Evolutionary conservation across 768 basidiomycete genomes (phyloP).

Genomic region (Mycena indigotica): DNA sequence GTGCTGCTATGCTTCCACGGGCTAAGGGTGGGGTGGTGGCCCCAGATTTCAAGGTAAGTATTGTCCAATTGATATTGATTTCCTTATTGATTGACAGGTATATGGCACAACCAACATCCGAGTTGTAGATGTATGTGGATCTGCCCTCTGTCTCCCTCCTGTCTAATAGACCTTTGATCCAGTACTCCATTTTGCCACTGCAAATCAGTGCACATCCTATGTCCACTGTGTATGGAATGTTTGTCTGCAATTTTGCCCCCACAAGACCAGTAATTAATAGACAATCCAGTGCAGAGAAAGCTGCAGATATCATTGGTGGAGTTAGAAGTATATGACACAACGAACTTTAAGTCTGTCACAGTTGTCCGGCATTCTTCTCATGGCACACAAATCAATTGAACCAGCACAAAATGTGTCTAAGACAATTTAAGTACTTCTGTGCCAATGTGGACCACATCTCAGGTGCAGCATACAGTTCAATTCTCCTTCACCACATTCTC

Average conservation of each 20-base stretch:
- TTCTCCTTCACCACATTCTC: too few relatives aligned
- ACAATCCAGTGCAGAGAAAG: constrained; percentile 11
- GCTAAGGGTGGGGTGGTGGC: constrained; percentile 10
- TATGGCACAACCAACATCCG: constrained; percentile 18
- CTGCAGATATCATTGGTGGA: constrained; percentile 13
- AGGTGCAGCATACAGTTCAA: too few relatives aligned
- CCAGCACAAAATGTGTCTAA: too few relatives aligned
- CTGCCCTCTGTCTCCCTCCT: background rate
- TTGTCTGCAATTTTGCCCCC: background rate
- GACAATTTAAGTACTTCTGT: too few relatives aligned
- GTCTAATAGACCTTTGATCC: too few relatives aligned
- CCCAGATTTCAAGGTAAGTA: constrained; percentile 4
- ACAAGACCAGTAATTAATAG: background rate
- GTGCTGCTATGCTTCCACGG: constrained; percentile 8
- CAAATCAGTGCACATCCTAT: constrained; percentile 15
- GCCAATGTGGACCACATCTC: too few relatives aligned
- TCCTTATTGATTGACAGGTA: too few relatives aligned
- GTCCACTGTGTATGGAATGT: constrained; percentile 14
- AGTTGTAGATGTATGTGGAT: constrained; percentile 13
- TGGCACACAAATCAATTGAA: too few relatives aligned
- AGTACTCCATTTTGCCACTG: constrained; percentile 7
- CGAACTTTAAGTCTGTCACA: too few relatives aligned
- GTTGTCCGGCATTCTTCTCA: too few relatives aligned
- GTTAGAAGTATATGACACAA: too few relatives aligned
- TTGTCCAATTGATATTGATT: too few relatives aligned